Conservation (phyloP, 2,329 filamentous ascomycete species). For the Pseudogymnoascus sp. region DNA sequence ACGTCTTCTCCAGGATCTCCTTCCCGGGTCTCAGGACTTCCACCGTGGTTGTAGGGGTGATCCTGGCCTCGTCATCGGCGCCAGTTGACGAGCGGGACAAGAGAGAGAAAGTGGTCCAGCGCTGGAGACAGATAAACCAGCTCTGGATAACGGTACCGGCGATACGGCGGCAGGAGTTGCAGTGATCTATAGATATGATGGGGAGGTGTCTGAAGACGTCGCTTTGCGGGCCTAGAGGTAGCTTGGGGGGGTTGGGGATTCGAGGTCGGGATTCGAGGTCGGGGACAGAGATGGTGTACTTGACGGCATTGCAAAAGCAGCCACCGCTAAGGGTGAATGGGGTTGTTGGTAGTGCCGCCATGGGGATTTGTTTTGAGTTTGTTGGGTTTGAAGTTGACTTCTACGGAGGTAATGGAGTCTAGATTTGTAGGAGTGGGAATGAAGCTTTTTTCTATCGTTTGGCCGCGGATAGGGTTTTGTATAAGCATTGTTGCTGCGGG, state of each 20-base stretch:
- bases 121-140: slow-evolving; percentile 24
- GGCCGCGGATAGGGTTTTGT: background rate
- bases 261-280: slow-evolving; percentile 15
- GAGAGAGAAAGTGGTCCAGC: slow-evolving; percentile 23
- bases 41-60: background rate
- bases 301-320: slow-evolving; percentile 25
- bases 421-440: background rate
- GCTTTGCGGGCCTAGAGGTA: slow-evolving; percentile 11
- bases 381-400: background rate
- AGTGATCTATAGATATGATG: slow-evolving; percentile 23
- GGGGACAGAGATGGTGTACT: slow-evolving; percentile 23
- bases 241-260: background rate
- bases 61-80: background rate
- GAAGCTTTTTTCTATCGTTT: background rate
- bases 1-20: slow-evolving; percentile 12
- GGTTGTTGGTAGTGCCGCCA: slow-evolving; percentile 10
- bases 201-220: slow-evolving; percentile 18
- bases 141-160: slow-evolving; percentile 19
- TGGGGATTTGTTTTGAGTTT: background rate
- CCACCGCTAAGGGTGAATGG: slow-evolving; percentile 21
- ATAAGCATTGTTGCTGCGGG: background rate
- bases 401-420: background rate
- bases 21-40: slow-evolving; percentile 11
- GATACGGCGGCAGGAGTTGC: slow-evolving; percentile 20
- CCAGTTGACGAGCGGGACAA: slow-evolving; percentile 4